phyloP scores from a whole-genome alignment of 805 yeast species.

The Starmerella potacharoeniae region DNA sequence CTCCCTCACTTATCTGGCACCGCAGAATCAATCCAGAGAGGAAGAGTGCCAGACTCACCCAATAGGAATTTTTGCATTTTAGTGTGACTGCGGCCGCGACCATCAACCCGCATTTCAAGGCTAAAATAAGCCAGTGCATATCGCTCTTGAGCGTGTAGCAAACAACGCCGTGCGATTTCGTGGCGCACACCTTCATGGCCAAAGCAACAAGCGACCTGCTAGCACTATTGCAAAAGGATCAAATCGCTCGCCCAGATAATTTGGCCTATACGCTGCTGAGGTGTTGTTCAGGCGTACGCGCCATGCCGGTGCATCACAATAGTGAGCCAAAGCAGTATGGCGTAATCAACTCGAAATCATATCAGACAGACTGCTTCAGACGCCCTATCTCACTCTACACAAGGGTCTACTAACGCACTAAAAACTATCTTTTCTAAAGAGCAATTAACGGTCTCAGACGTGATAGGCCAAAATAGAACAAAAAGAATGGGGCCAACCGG shows the following conservation, averaged over 20 bases:
- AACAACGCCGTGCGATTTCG: not conserved
- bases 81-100: not conserved
- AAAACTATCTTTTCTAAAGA: too few species aligned
- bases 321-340: not conserved
- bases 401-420: too few species aligned
- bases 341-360: not conserved
- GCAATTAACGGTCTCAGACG: too few species aligned
- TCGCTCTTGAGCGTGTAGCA: not conserved
- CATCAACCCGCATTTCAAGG: not conserved
- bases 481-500: slow-evolving; percentile 11
- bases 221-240: not conserved
- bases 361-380: too few species aligned
- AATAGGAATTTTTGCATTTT: not conserved
- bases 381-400: too few species aligned
- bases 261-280: too few species aligned
- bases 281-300: too few species aligned
- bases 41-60: not conserved
- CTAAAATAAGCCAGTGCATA: not conserved
- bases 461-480: too few species aligned
- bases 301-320: not conserved
- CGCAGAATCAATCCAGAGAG: not conserved
- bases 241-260: too few species aligned
- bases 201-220: not conserved
- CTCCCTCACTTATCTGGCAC: slow-evolving; percentile 5
- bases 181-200: not conserved